Conservation (phyloP, 2,329 filamentous ascomycete species). For the Metarhizium anisopliae region DNA sequence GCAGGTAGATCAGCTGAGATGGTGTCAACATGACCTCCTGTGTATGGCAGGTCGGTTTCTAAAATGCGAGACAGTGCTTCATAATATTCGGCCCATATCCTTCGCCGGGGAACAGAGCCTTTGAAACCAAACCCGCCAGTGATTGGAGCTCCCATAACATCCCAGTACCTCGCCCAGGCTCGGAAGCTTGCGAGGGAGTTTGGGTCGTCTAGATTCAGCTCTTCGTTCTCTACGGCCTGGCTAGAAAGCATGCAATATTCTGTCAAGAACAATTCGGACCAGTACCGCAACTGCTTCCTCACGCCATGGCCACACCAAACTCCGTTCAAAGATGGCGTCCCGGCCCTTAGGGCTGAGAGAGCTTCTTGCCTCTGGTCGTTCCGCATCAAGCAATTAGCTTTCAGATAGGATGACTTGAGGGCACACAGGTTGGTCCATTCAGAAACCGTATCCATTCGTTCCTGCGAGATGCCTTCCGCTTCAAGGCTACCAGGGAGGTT, state of each 20-base stretch:
- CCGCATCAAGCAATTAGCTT: constrained; percentile 53
- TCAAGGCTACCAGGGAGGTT: constrained; percentile 57
- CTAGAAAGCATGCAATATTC: constrained; percentile 65
- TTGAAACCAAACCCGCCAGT: constrained; percentile 49
- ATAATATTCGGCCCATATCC: constrained; percentile 84
- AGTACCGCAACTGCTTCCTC: constrained; percentile 60
- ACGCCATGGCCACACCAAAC: constrained; percentile 42
- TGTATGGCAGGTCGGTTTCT: constrained; percentile 54
- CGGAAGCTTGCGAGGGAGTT: constrained; percentile 50
- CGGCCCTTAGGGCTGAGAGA: constrained; percentile 55
- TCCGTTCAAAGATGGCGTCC: constrained; percentile 52
- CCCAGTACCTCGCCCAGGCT: constrained; percentile 65
- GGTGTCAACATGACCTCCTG: constrained; percentile 35
- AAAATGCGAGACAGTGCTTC: constrained; percentile 67
- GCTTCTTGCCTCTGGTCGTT: constrained; percentile 47
- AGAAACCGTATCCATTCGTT: constrained; percentile 43
- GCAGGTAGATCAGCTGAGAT: constrained; percentile 40
- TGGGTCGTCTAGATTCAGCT: constrained; percentile 40
- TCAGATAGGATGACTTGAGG: constrained; percentile 69
- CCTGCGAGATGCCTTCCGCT: constrained; percentile 42
- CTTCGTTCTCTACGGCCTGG: constrained; percentile 43
- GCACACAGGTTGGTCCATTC: constrained; percentile 79
- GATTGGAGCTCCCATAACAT: constrained; percentile 35
- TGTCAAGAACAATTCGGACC: constrained; percentile 70
- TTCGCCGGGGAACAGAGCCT: constrained; percentile 50